Evolutionary conservation across 2,329 filamentous ascomycete species (phyloP), one percentile per base, ranked within the genome.

Genomic region (Phialophora verrucosa): DNA sequence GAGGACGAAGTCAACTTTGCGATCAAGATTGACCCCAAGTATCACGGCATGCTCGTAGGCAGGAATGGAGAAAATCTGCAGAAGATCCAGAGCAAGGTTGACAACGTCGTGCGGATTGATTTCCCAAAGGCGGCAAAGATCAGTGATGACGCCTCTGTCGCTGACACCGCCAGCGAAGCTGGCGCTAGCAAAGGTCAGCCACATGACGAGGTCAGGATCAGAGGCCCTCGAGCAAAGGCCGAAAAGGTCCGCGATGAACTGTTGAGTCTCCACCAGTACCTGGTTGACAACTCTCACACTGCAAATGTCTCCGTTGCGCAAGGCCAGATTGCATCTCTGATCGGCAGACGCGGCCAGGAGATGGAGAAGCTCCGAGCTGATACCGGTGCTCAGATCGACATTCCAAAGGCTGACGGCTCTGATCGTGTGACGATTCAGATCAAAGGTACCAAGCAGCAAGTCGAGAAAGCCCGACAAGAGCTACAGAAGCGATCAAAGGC

Each of bases 211-310:
- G 93, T 99, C 60, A 87, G 92, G 66, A 87, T 99, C 70, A 92
- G 93, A 72, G 95, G 95, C 23, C 93, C 94, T 44, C 96, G 91
- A 83, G 93, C 91, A 82, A 95, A 94, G 62, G 95, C 93, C 7
- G 93, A 98, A 76, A 89, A 92, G 74, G 93, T 94, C 61, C 90
- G 93, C 59, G 93, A 97, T 61, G 95, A 99, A 81, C 89, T 99
- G 31, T 87, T 94, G 70, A 93, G 90, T 68, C 84, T 98, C 58
- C 85, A 95, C 75, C 92, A 97, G 78, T 99, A 93, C 79, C 86
- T 94, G 54, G 89, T 92, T 78, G 94, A 98, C 76, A 93, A 93
- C 77, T 95, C 92, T 0, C 86, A 91, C 78, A 90, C 86, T 25
- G 91, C 90, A 17, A 90, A 88, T 12, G 88, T 99, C 14, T 88